A percentile compares a stretch with the other conserved stretches of the same genome.
Evolutionary conservation across 78 protist genomes (phyloP).

Genomic region (Neovahlkampfia damariscottae): DNA sequence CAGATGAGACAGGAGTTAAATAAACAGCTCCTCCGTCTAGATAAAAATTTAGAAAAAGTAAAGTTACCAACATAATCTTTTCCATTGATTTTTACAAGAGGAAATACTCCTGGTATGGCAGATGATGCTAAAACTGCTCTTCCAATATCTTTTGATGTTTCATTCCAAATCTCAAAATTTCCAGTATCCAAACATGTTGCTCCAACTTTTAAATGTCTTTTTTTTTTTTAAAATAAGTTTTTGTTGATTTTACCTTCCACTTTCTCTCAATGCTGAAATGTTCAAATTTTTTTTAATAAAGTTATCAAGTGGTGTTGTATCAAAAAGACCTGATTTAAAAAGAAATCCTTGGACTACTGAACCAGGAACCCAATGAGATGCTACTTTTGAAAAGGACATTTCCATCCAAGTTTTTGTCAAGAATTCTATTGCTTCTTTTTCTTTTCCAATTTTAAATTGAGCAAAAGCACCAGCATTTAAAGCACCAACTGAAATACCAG

Average conservation of each 20-base stretch:
- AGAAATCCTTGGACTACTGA: neutral
- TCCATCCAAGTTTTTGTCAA: neutral
- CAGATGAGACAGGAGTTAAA: neutral
- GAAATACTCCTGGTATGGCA: neutral
- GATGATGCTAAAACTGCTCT: neutral
- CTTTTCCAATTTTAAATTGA: slow-evolving; percentile 1
- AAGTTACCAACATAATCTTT: neutral
- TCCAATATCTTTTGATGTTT: neutral
- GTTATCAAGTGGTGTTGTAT: neutral
- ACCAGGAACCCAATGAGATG: neutral
- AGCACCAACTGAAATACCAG: neutral
- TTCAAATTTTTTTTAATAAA: neutral
- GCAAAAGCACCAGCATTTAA: neutral
- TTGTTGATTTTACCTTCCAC: neutral
- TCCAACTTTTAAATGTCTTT: neutral
- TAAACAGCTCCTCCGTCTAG: neutral
- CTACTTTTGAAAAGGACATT: neutral
- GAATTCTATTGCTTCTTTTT: neutral
- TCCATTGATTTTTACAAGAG: neutral
- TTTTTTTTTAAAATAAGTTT: neutral
- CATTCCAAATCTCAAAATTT: neutral
- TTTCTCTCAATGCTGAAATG: neutral
- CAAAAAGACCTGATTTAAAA: neutral
- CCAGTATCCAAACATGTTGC: neutral
- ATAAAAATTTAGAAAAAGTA: too few relatives aligned